Conservation (phyloP, 208 protist genomes). For the Leishmania turanica region DNA sequence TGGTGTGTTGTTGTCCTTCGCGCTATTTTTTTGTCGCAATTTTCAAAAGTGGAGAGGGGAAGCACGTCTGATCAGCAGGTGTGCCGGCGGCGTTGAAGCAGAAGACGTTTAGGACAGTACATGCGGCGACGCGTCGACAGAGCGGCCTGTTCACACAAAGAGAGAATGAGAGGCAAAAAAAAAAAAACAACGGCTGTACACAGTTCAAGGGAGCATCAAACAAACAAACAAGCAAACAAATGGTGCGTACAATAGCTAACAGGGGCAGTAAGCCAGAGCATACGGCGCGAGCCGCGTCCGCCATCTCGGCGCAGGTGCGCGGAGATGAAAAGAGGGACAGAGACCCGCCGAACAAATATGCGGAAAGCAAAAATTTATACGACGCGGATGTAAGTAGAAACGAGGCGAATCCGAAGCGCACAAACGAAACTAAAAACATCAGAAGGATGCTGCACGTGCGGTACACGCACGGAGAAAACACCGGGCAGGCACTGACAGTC, state of each 20-base stretch:
- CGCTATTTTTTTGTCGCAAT: not conserved
- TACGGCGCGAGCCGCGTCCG: not conserved
- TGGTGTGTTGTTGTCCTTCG: not conserved
- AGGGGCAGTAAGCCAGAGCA: not conserved
- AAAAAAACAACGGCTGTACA: not conserved
- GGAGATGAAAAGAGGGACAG: too few relatives aligned
- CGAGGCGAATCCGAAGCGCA: not conserved
- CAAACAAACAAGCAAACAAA: not conserved
- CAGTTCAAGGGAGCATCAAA: not conserved
- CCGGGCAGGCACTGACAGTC: not conserved
- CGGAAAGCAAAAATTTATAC: too few relatives aligned
- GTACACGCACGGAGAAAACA: not conserved
- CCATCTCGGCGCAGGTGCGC: not conserved
- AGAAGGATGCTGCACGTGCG: too few relatives aligned
- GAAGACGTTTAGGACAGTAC: not conserved
- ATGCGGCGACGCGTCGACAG: not conserved
- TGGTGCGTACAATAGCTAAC: not conserved
- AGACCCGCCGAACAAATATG: too few relatives aligned
- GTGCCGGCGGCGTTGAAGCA: not conserved
- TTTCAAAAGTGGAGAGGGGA: not conserved
- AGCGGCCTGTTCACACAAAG: not conserved
- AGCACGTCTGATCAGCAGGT: not conserved
- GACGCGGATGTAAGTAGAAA: not conserved
- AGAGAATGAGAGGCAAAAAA: not conserved
- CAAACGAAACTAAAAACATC: not conserved